Evolutionary conservation across 345 rosid species (phyloP).

Genomic region (Stellera chamaejasme): DNA sequence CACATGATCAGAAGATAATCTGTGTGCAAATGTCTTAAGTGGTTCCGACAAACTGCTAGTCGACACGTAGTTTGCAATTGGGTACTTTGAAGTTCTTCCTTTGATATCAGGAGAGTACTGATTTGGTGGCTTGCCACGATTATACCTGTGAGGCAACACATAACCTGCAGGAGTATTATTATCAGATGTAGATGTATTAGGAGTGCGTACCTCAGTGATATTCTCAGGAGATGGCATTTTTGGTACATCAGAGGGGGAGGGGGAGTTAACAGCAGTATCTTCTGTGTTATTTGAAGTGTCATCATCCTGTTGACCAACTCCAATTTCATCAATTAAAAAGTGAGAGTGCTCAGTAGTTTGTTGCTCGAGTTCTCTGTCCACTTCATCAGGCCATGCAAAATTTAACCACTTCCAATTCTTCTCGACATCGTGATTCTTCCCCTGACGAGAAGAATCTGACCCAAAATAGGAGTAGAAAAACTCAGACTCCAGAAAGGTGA

Average conservation of each 20-base stretch:
- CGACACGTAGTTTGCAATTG: constrained; percentile 1
- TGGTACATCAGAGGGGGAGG: too few relatives aligned
- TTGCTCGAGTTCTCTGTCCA: too few relatives aligned
- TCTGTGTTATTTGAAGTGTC: not conserved
- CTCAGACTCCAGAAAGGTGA: constrained; percentile 2
- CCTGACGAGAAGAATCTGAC: not conserved
- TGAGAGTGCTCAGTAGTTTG: too few relatives aligned
- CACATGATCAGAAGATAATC: not conserved
- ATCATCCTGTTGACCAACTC: not conserved
- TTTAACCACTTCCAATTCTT: not conserved
- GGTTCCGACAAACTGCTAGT: not conserved
- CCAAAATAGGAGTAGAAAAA: not conserved
- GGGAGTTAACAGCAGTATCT: not conserved
- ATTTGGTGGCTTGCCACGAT: constrained; percentile 1
- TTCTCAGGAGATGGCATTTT: too few relatives aligned
- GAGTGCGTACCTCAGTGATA: too few relatives aligned
- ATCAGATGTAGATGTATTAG: too few relatives aligned
- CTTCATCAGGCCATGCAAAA: too few relatives aligned
- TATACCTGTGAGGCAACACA: not conserved
- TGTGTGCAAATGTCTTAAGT: not conserved
- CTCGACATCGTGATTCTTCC: not conserved
- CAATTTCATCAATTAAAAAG: not conserved
- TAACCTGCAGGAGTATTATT: not conserved
- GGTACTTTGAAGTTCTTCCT: not conserved
- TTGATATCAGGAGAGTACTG: not conserved